phyloP scores from a whole-genome alignment of 345 rosid species.

The Sonneratia alba region DNA sequence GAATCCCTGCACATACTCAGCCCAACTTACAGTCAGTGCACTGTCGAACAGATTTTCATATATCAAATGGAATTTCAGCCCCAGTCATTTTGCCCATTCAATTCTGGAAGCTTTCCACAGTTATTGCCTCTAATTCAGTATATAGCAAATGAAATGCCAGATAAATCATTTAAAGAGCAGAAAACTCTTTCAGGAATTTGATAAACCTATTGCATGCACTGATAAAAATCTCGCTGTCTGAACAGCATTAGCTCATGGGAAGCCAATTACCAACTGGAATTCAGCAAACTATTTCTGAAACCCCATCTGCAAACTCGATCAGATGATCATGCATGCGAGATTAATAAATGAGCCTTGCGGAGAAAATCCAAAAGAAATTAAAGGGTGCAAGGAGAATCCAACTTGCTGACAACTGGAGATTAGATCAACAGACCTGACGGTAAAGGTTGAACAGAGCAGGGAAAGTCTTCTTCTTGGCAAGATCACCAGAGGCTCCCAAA shows the following conservation, averaged over 20 bases:
- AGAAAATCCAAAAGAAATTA: neutral
- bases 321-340: neutral
- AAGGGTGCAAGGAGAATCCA: too few relatives aligned
- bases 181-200: too few relatives aligned
- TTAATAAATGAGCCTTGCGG: neutral
- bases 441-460: slow-evolving; percentile 87
- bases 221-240: too few relatives aligned
- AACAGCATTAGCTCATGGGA: neutral
- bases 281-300: neutral
- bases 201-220: too few relatives aligned
- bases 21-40: neutral
- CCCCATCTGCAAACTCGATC: neutral
- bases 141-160: too few relatives aligned
- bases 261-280: neutral
- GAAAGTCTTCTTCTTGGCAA: slow-evolving; percentile 95
- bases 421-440: slow-evolving; percentile 48
- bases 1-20: slow-evolving; percentile 50
- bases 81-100: too few relatives aligned
- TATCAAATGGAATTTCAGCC: too few relatives aligned
- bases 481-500: slow-evolving; percentile 97
- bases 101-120: too few relatives aligned
- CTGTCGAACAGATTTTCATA: too few relatives aligned
- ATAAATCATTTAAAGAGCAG: too few relatives aligned
- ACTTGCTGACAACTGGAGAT: neutral
- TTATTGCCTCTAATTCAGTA: too few relatives aligned